phyloP scores from a whole-genome alignment of 768 basidiomycete genomes.

The Suillus subalutaceus region DNA sequence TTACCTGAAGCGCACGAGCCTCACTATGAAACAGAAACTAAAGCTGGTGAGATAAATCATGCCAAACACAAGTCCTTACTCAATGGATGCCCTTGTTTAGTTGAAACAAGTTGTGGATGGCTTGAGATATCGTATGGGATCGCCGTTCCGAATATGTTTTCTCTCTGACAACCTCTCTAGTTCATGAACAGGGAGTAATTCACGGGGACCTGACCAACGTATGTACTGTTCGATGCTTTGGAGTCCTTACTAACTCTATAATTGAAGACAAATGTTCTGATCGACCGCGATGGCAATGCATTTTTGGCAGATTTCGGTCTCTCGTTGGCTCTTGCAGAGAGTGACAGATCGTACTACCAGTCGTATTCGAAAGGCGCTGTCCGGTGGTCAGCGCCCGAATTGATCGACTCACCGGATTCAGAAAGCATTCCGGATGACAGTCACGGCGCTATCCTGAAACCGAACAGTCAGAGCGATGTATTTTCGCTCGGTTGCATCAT shows the following conservation, averaged over 20 bases:
- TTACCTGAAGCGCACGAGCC: background rate
- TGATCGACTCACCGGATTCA: background rate
- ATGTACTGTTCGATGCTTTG: background rate
- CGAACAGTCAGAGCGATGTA: background rate
- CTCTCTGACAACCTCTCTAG: constrained; percentile 1
- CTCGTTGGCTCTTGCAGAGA: background rate
- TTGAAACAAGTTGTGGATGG: too few relatives aligned
- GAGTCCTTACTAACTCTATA: background rate
- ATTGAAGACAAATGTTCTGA: background rate
- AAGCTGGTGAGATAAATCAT: background rate
- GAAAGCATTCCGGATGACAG: background rate
- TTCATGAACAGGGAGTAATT: background rate
- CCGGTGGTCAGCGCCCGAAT: background rate
- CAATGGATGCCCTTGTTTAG: too few relatives aligned
- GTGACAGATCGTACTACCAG: background rate
- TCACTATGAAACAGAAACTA: background rate
- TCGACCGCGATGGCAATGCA: background rate
- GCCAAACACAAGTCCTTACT: background rate
- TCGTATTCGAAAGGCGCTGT: background rate
- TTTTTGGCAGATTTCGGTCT: background rate
- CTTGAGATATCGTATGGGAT: too few relatives aligned
- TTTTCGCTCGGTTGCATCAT: constrained; percentile 8
- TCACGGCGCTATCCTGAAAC: background rate
- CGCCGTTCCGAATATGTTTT: too few relatives aligned
- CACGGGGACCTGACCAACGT: background rate